phyloP scores from a whole-genome alignment of 176 grass and related monocot species.

The Avena eriantha region DNA sequence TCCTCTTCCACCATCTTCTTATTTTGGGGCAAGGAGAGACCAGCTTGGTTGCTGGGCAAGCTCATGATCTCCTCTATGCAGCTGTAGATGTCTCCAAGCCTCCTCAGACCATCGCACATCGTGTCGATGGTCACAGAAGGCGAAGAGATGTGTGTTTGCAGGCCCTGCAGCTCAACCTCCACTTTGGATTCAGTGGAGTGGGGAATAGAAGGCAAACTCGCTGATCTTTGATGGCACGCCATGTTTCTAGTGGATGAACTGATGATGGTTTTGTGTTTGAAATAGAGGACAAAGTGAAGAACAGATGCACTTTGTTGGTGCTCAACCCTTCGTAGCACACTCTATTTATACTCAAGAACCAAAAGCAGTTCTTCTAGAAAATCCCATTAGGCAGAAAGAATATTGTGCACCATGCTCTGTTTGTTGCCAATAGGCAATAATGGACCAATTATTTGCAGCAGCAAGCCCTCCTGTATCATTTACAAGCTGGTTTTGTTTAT shows the following conservation, averaged over 20 bases:
- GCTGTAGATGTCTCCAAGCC: slow-evolving; percentile 35
- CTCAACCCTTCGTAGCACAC: not conserved
- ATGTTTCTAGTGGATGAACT: slow-evolving; percentile 29
- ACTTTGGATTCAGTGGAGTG: slow-evolving; percentile 30
- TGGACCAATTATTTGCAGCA: slow-evolving; percentile 10
- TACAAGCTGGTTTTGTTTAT: not conserved
- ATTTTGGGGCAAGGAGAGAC: slow-evolving; percentile 27
- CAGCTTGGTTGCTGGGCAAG: slow-evolving; percentile 53
- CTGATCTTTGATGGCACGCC: slow-evolving; percentile 53
- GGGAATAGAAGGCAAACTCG: slow-evolving; percentile 47
- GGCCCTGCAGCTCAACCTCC: slow-evolving; percentile 42
- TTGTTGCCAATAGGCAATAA: slow-evolving; percentile 6
- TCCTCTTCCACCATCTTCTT: slow-evolving; percentile 47
- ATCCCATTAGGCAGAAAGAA: not conserved
- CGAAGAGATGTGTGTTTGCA: slow-evolving; percentile 15
- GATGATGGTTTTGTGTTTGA: slow-evolving; percentile 3
- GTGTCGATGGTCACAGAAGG: slow-evolving; percentile 22
- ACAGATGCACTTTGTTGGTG: slow-evolving; percentile 14
- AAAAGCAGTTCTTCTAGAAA: slow-evolving; percentile 9
- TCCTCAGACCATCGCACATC: slow-evolving; percentile 21
- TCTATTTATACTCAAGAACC: slow-evolving; percentile 44
- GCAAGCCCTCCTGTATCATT: slow-evolving; percentile 11
- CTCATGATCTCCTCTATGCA: slow-evolving; percentile 41
- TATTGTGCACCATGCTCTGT: slow-evolving; percentile 22
- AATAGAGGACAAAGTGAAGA: not conserved